These are phyloP conservation scores for Geotrichum aggregatum DNA, from an alignment of 1,139 yeast genomes.

Conservation along the genomic window DNA sequence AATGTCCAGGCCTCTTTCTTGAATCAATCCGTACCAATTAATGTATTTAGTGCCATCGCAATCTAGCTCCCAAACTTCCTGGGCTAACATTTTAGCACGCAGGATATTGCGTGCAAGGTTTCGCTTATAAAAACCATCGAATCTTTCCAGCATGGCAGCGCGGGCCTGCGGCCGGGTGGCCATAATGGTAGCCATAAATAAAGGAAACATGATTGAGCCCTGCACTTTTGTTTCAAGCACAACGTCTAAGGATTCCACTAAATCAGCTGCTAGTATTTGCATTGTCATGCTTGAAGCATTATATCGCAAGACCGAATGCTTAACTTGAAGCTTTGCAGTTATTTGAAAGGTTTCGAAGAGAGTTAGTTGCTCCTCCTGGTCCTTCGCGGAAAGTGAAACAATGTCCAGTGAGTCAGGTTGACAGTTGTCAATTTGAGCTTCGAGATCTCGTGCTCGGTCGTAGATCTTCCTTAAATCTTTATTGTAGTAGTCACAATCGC, in stretches of 20 bases:
- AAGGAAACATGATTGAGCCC: constrained; percentile 68
- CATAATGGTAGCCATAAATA: constrained; percentile 72
- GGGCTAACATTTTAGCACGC: constrained; percentile 56
- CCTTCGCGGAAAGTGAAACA: constrained; percentile 45
- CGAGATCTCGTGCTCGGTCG: constrained; percentile 46
- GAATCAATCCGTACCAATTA: constrained; percentile 67
- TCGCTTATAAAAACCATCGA: constrained; percentile 53
- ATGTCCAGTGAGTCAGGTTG: constrained; percentile 55
- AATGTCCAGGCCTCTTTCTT: constrained; percentile 69
- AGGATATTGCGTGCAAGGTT: constrained; percentile 66
- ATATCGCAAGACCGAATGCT: constrained; percentile 57
- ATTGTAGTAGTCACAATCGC: background rate
- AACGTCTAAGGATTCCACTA: constrained; percentile 55
- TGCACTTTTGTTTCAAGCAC: constrained; percentile 65
- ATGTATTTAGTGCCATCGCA: constrained; percentile 46
- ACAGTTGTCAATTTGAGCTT: constrained; percentile 48
- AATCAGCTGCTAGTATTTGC: constrained; percentile 54
- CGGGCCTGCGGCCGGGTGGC: constrained; percentile 49
- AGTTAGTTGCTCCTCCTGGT: constrained; percentile 62
- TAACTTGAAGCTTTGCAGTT: constrained; percentile 62
- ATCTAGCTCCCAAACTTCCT: constrained; percentile 54
- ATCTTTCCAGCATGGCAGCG: constrained; percentile 49
- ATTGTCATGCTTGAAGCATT: constrained; percentile 64
- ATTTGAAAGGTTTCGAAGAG: constrained; percentile 69
- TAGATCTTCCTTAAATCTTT: background rate